A percentile compares a stretch with the other conserved stretches of the same genome.
Conservation (phyloP, 1,284 basidiomycete species). For the Cryptococcus sp. region DNA sequence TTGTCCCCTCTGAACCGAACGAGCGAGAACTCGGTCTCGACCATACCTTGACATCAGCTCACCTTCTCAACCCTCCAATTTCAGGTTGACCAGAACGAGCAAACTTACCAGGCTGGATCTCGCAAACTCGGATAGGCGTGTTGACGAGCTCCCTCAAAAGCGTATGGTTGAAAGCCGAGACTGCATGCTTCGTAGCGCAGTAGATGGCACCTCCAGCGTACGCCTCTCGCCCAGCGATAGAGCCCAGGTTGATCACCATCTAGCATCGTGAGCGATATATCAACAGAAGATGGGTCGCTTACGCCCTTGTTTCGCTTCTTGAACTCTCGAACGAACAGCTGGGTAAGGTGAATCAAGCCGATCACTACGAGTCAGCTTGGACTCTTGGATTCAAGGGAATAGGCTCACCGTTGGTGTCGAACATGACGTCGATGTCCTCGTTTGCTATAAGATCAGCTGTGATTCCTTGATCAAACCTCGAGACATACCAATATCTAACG, state of each 20-base stretch:
- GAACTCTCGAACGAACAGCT: constrained; percentile 61
- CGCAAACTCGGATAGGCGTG: constrained; percentile 83
- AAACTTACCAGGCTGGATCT: constrained; percentile 73
- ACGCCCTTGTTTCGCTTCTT: constrained; percentile 72
- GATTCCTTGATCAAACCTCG: not conserved
- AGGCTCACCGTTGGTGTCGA: constrained; percentile 65
- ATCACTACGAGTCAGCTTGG: constrained; percentile 18
- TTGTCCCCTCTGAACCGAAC: constrained; percentile 82
- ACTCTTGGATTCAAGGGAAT: not conserved
- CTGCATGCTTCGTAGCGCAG: constrained; percentile 55
- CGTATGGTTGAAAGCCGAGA: constrained; percentile 78
- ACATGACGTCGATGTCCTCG: constrained; percentile 59
- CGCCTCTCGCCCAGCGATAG: constrained; percentile 82
- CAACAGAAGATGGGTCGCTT: constrained; percentile 5
- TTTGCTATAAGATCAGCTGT: constrained; percentile 12
- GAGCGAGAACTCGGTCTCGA: constrained; percentile 63
- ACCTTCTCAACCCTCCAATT: not conserved
- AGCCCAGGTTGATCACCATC: constrained; percentile 94
- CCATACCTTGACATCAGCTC: constrained; percentile 30
- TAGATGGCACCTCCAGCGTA: constrained; percentile 74
- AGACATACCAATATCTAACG: constrained; percentile 30
- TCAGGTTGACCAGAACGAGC: not conserved
- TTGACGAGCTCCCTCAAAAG: constrained; percentile 80
- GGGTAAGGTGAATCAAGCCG: constrained; percentile 42
- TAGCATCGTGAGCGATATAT: not conserved